Percentiles rank a stretch among this genome's conserved stretches.
These are phyloP conservation scores for Skeletonema grethae DNA, from an alignment of 108 stramenopile genomes.

Conservation along the genomic window DNA sequence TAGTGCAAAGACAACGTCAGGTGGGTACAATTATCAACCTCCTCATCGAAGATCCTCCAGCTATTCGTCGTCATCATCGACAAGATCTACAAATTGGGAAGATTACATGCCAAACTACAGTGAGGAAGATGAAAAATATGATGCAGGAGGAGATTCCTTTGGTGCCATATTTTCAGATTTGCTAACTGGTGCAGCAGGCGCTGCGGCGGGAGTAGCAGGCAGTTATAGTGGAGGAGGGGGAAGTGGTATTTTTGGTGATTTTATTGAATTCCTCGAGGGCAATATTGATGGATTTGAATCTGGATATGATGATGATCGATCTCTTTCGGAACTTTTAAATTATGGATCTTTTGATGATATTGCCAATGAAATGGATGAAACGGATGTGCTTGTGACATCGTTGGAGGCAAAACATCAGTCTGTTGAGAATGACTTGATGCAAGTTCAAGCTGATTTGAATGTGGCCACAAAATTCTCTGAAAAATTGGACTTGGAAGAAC, in stretches of 20 bases:
- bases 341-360: slow-evolving; percentile 70
- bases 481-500: slow-evolving; percentile 70
- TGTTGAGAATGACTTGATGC: slow-evolving; percentile 59
- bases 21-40: slow-evolving; percentile 56
- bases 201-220: slow-evolving; percentile 47
- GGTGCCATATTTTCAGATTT: slow-evolving; percentile 77
- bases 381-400: slow-evolving; percentile 70
- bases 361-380: slow-evolving; percentile 82
- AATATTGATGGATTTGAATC: slow-evolving; percentile 66
- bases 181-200: slow-evolving; percentile 61
- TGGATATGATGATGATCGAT: slow-evolving; percentile 57
- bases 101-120: slow-evolving; percentile 84
- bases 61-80: slow-evolving; percentile 35
- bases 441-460: slow-evolving; percentile 58
- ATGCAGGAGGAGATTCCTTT: slow-evolving; percentile 80
- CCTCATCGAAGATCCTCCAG: slow-evolving; percentile 68
- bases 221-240: slow-evolving; percentile 4
- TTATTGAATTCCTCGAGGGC: slow-evolving; percentile 81
- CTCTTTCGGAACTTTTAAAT: slow-evolving; percentile 54
- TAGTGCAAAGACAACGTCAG: slow-evolving; percentile 24
- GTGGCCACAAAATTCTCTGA: slow-evolving; percentile 54
- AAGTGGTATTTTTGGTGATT: slow-evolving; percentile 62
- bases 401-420: slow-evolving; percentile 55
- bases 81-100: slow-evolving; percentile 62
- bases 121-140: slow-evolving; percentile 64